A percentile compares a stretch with the other conserved stretches of the same genome.
Evolutionary conservation across 805 yeast species (phyloP).

Genomic region (Pichia sporocuriosa): DNA sequence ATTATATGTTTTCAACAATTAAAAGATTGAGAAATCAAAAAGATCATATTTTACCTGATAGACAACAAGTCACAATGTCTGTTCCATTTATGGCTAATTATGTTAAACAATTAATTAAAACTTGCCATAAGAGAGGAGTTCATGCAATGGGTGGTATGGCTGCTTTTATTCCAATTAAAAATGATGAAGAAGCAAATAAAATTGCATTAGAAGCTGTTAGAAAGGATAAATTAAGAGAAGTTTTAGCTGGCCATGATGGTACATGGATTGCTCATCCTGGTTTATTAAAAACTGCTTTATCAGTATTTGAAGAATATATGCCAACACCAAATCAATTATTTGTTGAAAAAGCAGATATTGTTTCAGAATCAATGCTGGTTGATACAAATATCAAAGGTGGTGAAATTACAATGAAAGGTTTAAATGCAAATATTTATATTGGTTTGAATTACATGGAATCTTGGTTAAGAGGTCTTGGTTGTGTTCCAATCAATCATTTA

Average conservation of each 20-base stretch:
- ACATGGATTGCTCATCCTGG: constrained; percentile 91
- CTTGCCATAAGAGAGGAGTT: constrained; percentile 71
- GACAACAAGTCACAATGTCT: constrained; percentile 73
- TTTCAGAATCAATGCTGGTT: constrained; percentile 52
- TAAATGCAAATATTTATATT: constrained; percentile 63
- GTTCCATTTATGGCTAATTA: constrained; percentile 78
- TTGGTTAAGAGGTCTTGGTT: constrained; percentile 78
- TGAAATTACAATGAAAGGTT: constrained; percentile 62
- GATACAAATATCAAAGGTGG: constrained; percentile 60
- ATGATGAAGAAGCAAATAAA: constrained; percentile 55
- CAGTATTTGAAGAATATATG: constrained; percentile 69
- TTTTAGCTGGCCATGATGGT: constrained; percentile 75
- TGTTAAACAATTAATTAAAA: constrained; percentile 64
- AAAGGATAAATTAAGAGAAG: constrained; percentile 72
- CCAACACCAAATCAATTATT: constrained; percentile 74
- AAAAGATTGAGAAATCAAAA: constrained; percentile 66
- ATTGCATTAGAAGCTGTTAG: constrained; percentile 67
- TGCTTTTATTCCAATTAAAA: constrained; percentile 76
- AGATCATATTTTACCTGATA: constrained; percentile 65
- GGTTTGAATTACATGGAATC: constrained; percentile 80
- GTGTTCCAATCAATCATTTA: constrained; percentile 77
- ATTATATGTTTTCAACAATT: constrained; percentile 75
- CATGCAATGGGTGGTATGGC: constrained; percentile 93
- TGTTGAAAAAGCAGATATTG: constrained; percentile 36
- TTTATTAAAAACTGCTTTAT: constrained; percentile 62